These are phyloP conservation scores for Colletotrichum melonis DNA, from an alignment of 2,329 filamentous ascomycete species.

Conservation along the genomic window DNA sequence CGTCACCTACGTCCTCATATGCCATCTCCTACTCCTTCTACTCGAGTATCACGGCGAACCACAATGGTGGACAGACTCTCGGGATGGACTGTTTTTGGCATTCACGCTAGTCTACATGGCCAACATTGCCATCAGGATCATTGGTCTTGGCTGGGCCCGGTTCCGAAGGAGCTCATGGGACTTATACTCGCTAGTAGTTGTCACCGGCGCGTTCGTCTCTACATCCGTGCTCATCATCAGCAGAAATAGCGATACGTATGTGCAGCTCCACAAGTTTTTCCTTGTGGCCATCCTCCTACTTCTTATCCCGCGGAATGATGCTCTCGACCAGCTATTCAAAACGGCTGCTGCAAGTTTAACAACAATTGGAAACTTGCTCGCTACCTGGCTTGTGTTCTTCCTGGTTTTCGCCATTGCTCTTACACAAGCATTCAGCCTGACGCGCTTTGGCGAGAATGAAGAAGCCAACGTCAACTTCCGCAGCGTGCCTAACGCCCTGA, in stretches of 20 bases:
- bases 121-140: slow-evolving; percentile 85
- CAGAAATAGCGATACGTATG: slow-evolving; percentile 68
- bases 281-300: slow-evolving; percentile 90
- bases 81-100: slow-evolving; percentile 81
- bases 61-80: slow-evolving; percentile 73
- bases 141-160: slow-evolving; percentile 90
- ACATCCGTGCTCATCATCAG: slow-evolving; percentile 83
- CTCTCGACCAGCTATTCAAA: slow-evolving; percentile 98
- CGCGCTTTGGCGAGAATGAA: slow-evolving; percentile 82
- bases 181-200: slow-evolving; percentile 83
- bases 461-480: slow-evolving; percentile 89
- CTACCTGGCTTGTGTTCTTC: slow-evolving; percentile 98
- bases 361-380: slow-evolving; percentile 89
- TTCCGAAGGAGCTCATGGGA: slow-evolving; percentile 97
- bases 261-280: slow-evolving; percentile 92
- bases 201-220: slow-evolving; percentile 80
- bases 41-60: slow-evolving; percentile 87
- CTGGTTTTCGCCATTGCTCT: slow-evolving; percentile 95
- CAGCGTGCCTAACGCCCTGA: slow-evolving; percentile 91
- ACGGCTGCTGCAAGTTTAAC: slow-evolving; percentile 94
- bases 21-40: slow-evolving; percentile 86
- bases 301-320: slow-evolving; percentile 95
- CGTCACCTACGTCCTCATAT: slow-evolving; percentile 81
- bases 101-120: slow-evolving; percentile 86
- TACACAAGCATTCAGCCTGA: slow-evolving; percentile 95